Evolutionary conservation across 2,329 filamentous ascomycete species (phyloP).

Genomic region (Aspergillus sp.): DNA sequence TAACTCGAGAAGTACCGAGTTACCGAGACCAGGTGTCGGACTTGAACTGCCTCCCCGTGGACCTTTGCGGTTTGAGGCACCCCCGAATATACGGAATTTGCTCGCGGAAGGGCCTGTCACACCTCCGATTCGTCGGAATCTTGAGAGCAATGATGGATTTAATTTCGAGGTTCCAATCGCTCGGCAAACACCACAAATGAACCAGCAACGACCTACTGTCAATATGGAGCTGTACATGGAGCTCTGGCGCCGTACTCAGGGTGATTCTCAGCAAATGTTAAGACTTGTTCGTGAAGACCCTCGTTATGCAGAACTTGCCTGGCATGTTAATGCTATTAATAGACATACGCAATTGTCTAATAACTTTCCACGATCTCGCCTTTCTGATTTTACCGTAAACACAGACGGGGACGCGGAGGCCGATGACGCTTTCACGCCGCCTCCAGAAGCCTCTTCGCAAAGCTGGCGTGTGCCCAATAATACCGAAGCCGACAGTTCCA

Average conservation of each 20-base stretch:
- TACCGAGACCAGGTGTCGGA: constrained; percentile 7
- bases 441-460: background rate
- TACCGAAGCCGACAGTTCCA: background rate
- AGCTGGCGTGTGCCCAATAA: background rate
- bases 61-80: constrained; percentile 2
- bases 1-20: background rate
- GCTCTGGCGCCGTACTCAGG: constrained; percentile 59
- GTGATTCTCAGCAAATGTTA: constrained; percentile 59
- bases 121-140: constrained; percentile 1
- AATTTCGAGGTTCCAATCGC: constrained; percentile 6
- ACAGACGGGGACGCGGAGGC: background rate
- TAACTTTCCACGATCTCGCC: background rate
- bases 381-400: background rate
- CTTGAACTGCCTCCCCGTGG: constrained; percentile 11
- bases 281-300: constrained; percentile 63
- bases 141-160: constrained; percentile 9
- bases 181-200: constrained; percentile 10
- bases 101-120: background rate
- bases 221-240: constrained; percentile 53
- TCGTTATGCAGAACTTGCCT: constrained; percentile 57
- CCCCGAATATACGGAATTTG: background rate
- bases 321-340: constrained; percentile 59
- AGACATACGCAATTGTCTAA: constrained; percentile 20
- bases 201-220: constrained; percentile 30
- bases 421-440: background rate